Evolutionary conservation across 78 protist genomes (phyloP), one percentile per base, ranked within the genome.

Genomic region (Dictyostelium citrinum): DNA sequence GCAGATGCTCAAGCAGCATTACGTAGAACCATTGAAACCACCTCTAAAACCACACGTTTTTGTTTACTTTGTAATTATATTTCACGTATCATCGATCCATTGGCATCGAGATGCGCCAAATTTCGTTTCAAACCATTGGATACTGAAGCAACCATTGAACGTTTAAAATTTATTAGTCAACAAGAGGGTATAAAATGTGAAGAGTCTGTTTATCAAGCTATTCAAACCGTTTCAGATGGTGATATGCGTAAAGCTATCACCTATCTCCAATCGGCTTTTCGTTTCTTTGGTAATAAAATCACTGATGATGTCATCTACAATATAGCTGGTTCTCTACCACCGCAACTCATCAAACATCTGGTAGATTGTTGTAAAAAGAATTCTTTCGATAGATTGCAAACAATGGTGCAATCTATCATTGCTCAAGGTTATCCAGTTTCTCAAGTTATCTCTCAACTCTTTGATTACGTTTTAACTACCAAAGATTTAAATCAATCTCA

Each of bases 91-190:
- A 99, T 99, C 45, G 99, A 98, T 24, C 99, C 99, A 4, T 81
- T 99, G 20, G 90, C 99, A 17, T 97, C 99, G 7, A 97, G 99
- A 17, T 99, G 99, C 80, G 99, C 99, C 17, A 99, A 99, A 84
- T 98, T 99, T 68, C 93, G 99, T 14, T 99, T 99, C 91, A 97
- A 95, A 95, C 97, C 99, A 24, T 78, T 99, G 41, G 60, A 97
- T 0, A 14, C 8, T 7, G 93, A 17, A 5, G 49, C 95, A n/a
- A 68, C 96, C 90, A 14, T 35, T 17, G 94, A 58, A 20, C 74
- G 98, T 20, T 72, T 99, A 35, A n/a, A 14, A 39, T 24, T 1
- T 76, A 98, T 98, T 67, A 37, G 95, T 39, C 58, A 8, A 0
- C 1, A 33, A 10, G 99, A 98, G 24, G 79, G 91, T 4, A 11